Evolutionary conservation across 176 grass and related monocot species (phyloP), one percentile per base, ranked within the genome.

Genomic region (Musa schizocarpa): DNA sequence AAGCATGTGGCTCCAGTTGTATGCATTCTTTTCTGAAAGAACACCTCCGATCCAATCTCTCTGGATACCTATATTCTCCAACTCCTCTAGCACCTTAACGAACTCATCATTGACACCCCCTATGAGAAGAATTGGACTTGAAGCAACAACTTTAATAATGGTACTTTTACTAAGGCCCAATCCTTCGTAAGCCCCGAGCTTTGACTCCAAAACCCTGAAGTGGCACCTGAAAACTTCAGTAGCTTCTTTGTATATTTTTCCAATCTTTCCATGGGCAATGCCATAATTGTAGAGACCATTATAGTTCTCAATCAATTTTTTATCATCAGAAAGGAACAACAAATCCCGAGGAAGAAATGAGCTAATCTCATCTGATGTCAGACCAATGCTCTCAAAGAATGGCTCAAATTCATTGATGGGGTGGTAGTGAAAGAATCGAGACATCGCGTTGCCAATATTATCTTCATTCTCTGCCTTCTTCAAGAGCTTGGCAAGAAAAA

Each of bases 391-490:
- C 81, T 92, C 84, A 1, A 92, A 80, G 84, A 92, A 92, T 0
- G 86, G 90, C 76, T 86, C 90, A 22, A 89, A 88, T 72, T 92
- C 89, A 2, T 92, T 88, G 73, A 92, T 74, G 14, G 90, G 90
- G 56, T 89, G 27, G 79, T 84, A 92, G 1, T 69, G 52, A 48
- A 92, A 86, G 29, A 86, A 61, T 5, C 79, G 78, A 48, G 12
- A 23, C 55, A 89, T 71, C 1, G 83, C 81, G 68, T 51, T 89
- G 16, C 49, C 56, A 3, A 71, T 65, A 7, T 71, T 54, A 9
- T 80, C 84, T 68, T 78, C 81, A 21, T 68, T 78, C 76, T 84
- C 83, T 59, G 84, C 79, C 81, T 73, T 77, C 20, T 88, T 71
- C 43, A 91, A 77, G 75, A 91, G 80, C 82, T 81, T 91, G 58